These are phyloP conservation scores for Saturnispora bothae DNA, from an alignment of 805 yeast species.

Conservation along the genomic window DNA sequence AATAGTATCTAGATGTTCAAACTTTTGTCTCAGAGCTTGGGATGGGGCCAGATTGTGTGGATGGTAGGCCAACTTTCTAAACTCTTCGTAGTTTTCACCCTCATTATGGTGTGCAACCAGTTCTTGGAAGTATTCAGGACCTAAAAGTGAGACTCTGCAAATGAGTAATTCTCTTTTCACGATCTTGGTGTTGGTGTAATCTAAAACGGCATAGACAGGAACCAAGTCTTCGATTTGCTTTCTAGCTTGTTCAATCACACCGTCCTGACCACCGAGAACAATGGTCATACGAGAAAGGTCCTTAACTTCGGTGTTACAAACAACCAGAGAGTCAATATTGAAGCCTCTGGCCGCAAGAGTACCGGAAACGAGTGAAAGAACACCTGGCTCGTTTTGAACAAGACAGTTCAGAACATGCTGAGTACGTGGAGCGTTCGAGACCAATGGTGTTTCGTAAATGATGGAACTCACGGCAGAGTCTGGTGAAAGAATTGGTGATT, in stretches of 20 bases:
- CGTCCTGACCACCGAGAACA: conserved; percentile 88
- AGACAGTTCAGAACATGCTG: conserved; percentile 92
- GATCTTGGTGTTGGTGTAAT: conserved; percentile 82
- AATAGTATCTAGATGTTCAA: conserved; percentile 77
- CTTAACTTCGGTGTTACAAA: conserved; percentile 90
- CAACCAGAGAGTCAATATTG: conserved; percentile 95
- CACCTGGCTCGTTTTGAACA: conserved; percentile 99
- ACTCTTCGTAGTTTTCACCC: conserved; percentile 34
- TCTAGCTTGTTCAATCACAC: conserved; percentile 94
- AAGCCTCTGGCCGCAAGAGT: conserved; percentile 97
- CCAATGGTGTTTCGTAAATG: conserved; percentile 78
- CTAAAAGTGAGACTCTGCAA: conserved; percentile 86
- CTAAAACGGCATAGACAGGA: conserved; percentile 96
- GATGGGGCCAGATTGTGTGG: conserved; percentile 85
- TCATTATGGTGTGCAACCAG: conserved; percentile 74
- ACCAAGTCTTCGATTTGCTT: conserved; percentile 96
- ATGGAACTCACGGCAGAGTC: conserved; percentile 93
- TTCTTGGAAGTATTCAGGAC: conserved; percentile 98
- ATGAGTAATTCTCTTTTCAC: conserved; percentile 84
- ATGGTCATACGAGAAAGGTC: conserved; percentile 96
- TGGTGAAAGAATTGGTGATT: conserved; percentile 93
- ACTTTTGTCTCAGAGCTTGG: conserved; percentile 90
- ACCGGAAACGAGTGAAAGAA: conserved; percentile 83
- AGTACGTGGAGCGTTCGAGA: conserved; percentile 50
- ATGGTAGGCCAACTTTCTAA: conserved; percentile 46